Percentiles rank a stretch among this genome's conserved stretches.
These are phyloP conservation scores for Yamadazyma kitorensis DNA, from an alignment of 805 yeast species.

Conservation along the genomic window DNA sequence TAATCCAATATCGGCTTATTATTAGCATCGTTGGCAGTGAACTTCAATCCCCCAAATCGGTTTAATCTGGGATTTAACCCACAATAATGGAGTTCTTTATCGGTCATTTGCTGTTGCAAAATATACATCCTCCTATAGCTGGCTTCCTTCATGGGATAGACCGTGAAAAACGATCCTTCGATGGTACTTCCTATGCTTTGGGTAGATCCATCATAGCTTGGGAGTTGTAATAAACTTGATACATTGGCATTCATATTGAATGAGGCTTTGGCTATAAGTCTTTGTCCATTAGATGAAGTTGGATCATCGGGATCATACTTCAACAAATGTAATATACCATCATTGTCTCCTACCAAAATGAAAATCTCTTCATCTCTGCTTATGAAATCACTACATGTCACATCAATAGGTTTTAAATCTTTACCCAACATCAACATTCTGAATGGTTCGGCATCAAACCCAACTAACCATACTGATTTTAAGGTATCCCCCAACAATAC, in stretches of 20 bases:
- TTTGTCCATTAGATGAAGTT: slow-evolving; percentile 73
- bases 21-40: slow-evolving; percentile 33
- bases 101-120: slow-evolving; percentile 82
- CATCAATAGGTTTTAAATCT: slow-evolving; percentile 62
- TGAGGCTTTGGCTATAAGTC: slow-evolving; percentile 65
- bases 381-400: slow-evolving; percentile 72
- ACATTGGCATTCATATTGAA: slow-evolving; percentile 66
- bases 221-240: slow-evolving; percentile 49
- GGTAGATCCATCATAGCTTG: slow-evolving; percentile 31
- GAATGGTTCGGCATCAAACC: slow-evolving; percentile 94
- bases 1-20: slow-evolving; percentile 66
- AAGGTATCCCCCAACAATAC: slow-evolving; percentile 78
- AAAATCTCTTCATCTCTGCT: slow-evolving; percentile 66
- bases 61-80: slow-evolving; percentile 82
- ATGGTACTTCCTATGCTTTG: slow-evolving; percentile 68
- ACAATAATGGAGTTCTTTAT: slow-evolving; percentile 66
- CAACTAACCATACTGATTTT: slow-evolving; percentile 75
- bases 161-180: slow-evolving; percentile 77
- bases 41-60: slow-evolving; percentile 45
- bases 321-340: slow-evolving; percentile 63
- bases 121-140: slow-evolving; percentile 79
- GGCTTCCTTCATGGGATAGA: slow-evolving; percentile 72
- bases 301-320: slow-evolving; percentile 94
- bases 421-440: slow-evolving; percentile 77
- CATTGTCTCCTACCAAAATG: slow-evolving; percentile 66